Conservation (phyloP, 2,329 filamentous ascomycete species). For the Arthroderma sp. region DNA sequence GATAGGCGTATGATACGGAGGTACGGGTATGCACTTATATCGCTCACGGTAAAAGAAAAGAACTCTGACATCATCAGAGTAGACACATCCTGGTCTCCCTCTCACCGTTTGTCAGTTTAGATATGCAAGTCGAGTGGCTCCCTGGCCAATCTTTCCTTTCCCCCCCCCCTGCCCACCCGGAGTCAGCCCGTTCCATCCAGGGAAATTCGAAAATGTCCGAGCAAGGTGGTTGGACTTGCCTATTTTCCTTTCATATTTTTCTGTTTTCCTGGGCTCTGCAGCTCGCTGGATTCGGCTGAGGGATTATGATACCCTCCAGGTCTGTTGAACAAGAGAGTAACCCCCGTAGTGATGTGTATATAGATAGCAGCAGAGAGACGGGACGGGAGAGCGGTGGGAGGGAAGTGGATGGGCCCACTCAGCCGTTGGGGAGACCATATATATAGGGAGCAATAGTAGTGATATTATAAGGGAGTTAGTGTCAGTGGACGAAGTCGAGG, state of each 20-base stretch:
- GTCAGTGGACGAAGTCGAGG: not conserved
- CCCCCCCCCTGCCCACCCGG: not conserved
- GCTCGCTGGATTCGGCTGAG: not conserved
- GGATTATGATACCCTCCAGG: not conserved
- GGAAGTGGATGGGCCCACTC: not conserved
- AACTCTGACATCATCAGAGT: not conserved
- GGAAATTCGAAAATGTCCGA: not conserved
- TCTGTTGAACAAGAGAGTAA: no score
- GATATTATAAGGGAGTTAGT: not conserved
- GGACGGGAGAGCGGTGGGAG: not conserved
- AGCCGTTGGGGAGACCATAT: not conserved
- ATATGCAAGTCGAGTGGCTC: not conserved
- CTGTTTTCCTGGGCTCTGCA: not conserved
- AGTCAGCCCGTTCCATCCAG: not conserved
- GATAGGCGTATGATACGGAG: not conserved
- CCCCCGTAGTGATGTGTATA: no score
- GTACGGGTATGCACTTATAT: not conserved
- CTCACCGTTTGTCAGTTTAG: not conserved
- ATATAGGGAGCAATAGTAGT: no score
- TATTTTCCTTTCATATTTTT: no score
- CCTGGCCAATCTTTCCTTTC: no score
- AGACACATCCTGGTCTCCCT: not conserved
- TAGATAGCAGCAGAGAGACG: not conserved
- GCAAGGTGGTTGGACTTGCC: not conserved
- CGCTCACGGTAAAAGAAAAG: not conserved